Base-by-base conservation (phyloP, 2,329 filamentous ascomycete species). In the Dothistroma septosporum region DNA sequence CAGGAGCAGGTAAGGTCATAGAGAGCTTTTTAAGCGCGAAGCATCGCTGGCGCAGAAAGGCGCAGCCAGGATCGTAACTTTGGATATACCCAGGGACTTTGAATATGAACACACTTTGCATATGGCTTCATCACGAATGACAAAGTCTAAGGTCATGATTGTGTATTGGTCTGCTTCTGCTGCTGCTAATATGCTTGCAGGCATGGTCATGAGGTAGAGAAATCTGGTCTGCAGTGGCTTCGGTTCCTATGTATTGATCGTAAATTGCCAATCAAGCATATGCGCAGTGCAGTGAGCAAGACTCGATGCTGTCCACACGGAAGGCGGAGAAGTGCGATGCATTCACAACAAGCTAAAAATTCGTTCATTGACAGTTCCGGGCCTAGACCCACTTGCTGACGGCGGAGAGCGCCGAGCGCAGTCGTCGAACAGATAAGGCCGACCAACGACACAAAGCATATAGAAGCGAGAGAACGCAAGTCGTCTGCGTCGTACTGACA, bases 1-100 rank as follows among this genome's bases (percentile, higher is more conserved):
- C 61, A 50, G n/a, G 63, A 65, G 22, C 44, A 62, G 48, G 62
- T 64, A 31, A 60, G 57, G 44, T 62, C 57, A 35, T 60, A 52
- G 60, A 33, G 12, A 44, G 41, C 16, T n/a, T n/a, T n/a, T 63
- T 21, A 59, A 60, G 53, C 59, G 61, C 14, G 57, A 62, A 7
- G 49, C 46, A 49, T 28, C 59, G 32, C 61, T 46, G 19, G 63
- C 63, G 31, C 33, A 60, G 48, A 57, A 62, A 37, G 19, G 63
- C 63, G 31, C 33, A 60, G 48, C 60, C 62, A 37, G 57, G 57
- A 44, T 62, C 49, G 32, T 60, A 60, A 33, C 47, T 11, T 50
- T 50, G 47, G 47, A 50, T 50, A 44, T 44, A 44, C 41, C 41
- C 41, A 44, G 41, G 35, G 41, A 19, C 14, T 44, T 28, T 44